Base-by-base conservation (phyloP, 306 rosid genomes). In the Argentina anserina region DNA sequence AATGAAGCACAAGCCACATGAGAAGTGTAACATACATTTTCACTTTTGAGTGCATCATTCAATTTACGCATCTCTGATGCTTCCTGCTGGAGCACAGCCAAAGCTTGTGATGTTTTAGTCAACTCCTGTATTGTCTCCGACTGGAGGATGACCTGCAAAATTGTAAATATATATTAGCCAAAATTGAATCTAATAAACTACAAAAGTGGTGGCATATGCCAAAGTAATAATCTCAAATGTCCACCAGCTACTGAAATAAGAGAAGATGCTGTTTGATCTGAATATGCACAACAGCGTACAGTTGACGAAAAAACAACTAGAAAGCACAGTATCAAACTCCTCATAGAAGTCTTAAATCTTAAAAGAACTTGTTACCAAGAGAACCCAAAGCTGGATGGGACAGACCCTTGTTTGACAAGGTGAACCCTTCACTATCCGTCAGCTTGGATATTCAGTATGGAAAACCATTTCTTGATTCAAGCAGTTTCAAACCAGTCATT, bases 121-220 rank as follows among this genome's bases (percentile, higher is more conserved):
- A 94, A 80, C 85, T 94, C 99, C 64, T 91, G 97, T 70, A 94
- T 91, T 43, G 99, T 91, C 83, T 94, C 97, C 0, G 99, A 94
- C 84, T 89, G 97, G 69, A 94, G 99, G 79, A 90, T 78, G 79
- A 91, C 99, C 99, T 94, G 12, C 34, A 58, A 79, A 31, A 71
- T 17, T 18, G 66, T 65, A 64, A 29, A 73, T 14, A 45, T 12
- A 2, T 5, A 62, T 46, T 21, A 75, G 29, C 23, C 13, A 39
- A 5, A 31, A 7, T 10, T 14, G 26, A 55, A 43, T 28, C 3
- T 3, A 33, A 33, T 33, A 2, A 55, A 11, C 61, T 10, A 55
- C 3, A 55, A 67, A 17, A 17, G 73, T 13, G 7, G 41, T 29
- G 7, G 25, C 3, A 36, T 36, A 70, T 23, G 49, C 28, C 39